A percentile compares a stretch with the other conserved stretches of the same genome.
Evolutionary conservation across 352 stramenopile genomes (phyloP).

Genomic region (Phytophthora hibernalis): DNA sequence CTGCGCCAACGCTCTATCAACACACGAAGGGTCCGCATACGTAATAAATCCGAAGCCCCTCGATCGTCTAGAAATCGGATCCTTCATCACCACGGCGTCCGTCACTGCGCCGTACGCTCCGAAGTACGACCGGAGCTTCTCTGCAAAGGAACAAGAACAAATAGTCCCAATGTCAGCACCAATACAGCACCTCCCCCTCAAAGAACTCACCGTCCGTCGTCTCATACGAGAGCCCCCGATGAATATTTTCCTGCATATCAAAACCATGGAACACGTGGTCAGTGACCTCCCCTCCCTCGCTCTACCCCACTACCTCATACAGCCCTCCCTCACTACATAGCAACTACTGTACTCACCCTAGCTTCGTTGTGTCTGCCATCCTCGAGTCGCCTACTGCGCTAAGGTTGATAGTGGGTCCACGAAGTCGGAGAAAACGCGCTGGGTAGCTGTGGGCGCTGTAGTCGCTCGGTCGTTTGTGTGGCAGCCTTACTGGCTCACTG

Average conservation of each 20-base stretch:
- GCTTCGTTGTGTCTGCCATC: conserved; percentile 56
- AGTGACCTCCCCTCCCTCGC: conserved; percentile 2
- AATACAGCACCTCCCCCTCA: not conserved
- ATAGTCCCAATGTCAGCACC: not conserved
- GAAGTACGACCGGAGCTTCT: conserved; percentile 92
- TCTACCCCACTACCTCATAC: not conserved
- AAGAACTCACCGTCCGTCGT: conserved; percentile 81
- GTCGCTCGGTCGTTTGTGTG: not conserved
- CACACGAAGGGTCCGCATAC: conserved; percentile 87
- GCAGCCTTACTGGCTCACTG: conserved; percentile 4
- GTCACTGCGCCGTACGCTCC: conserved; percentile 89
- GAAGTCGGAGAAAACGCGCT: not conserved
- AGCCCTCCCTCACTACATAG: not conserved
- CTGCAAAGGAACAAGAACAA: conserved; percentile 42
- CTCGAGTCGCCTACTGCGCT: conserved; percentile 36
- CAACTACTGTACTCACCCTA: conserved; percentile 35
- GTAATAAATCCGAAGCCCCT: conserved; percentile 95
- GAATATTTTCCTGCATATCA: conserved; percentile 86
- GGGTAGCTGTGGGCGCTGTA: not conserved
- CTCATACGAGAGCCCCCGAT: conserved; percentile 91
- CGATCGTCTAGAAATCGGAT: conserved; percentile 91
- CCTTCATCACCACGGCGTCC: conserved; percentile 94
- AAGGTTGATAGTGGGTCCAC: conserved; percentile 28
- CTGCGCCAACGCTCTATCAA: conserved; percentile 90
- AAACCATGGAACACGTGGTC: conserved; percentile 11